phyloP scores from a whole-genome alignment of 2,329 filamentous ascomycete species.

The Didymella lethalis region DNA sequence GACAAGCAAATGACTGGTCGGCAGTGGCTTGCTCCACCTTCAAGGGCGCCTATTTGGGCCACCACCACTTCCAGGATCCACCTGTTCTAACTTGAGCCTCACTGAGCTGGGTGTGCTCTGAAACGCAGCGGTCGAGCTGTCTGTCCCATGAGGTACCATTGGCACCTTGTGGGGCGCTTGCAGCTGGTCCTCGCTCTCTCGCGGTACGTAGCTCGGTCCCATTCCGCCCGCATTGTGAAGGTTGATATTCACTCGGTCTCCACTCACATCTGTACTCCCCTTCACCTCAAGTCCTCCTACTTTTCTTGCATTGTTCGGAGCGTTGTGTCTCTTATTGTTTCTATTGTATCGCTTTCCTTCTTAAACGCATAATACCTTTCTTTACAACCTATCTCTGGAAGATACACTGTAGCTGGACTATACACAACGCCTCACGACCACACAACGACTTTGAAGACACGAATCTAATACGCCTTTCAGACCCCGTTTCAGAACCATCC shows the following conservation, averaged over 20 bases:
- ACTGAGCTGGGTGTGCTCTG: conserved; percentile 52
- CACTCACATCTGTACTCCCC: conserved; percentile 22
- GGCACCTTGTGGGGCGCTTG: conserved; percentile 47
- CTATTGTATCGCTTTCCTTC: conserved; percentile 36
- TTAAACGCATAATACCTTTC: conserved; percentile 19
- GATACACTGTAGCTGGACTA: conserved; percentile 36
- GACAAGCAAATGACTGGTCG: conserved; percentile 51
- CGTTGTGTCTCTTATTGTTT: conserved; percentile 36
- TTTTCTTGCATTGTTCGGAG: conserved; percentile 50
- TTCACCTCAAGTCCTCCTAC: conserved; percentile 34
- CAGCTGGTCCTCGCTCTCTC: conserved; percentile 50
- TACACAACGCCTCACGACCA: conserved; percentile 15
- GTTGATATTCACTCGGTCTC: conserved; percentile 38
- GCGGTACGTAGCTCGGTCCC: conserved; percentile 50
- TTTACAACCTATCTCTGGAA: conserved; percentile 41
- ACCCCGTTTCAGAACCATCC: conserved; percentile 43
- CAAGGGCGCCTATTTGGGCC: conserved; percentile 51
- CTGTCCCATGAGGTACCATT: conserved; percentile 50
- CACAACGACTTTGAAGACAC: conserved; percentile 11
- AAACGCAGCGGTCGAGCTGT: conserved; percentile 52
- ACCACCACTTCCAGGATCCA: conserved; percentile 43
- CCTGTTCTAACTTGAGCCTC: conserved; percentile 54
- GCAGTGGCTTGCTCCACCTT: conserved; percentile 42
- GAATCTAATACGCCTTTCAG: conserved; percentile 45
- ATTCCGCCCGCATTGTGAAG: conserved; percentile 37